Conservation (phyloP, 2,329 filamentous ascomycete genomes). For the Tolypocladium paradoxum region DNA sequence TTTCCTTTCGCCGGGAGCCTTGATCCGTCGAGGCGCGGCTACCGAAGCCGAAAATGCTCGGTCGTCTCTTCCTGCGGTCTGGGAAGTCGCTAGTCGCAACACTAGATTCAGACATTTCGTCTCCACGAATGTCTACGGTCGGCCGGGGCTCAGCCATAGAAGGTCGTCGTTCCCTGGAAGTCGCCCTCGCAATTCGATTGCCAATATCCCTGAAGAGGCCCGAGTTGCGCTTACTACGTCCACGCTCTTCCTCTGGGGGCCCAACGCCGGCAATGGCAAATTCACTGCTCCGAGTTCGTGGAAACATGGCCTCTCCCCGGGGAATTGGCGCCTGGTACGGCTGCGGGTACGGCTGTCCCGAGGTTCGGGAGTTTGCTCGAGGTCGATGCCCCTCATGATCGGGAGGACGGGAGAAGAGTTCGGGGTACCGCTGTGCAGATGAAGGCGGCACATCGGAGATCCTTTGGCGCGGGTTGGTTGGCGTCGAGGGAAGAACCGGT, state of each 20-base stretch:
- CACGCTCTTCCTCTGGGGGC: slow-evolving; percentile 24
- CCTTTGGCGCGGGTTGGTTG: slow-evolving; percentile 13
- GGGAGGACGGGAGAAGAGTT: slow-evolving; percentile 27
- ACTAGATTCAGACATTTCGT: slow-evolving; percentile 32
- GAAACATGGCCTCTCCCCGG: slow-evolving; percentile 18
- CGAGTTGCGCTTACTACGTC: slow-evolving; percentile 25
- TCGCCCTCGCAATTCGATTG: slow-evolving; percentile 26
- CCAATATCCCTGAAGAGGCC: slow-evolving; percentile 42
- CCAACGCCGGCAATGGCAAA: slow-evolving; percentile 24
- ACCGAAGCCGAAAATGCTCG: slow-evolving; percentile 26
- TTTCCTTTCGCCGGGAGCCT: not conserved
- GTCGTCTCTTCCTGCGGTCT: slow-evolving; percentile 25
- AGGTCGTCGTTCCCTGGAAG: slow-evolving; percentile 19
- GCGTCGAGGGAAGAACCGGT: slow-evolving; percentile 4
- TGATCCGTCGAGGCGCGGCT: slow-evolving; percentile 13
- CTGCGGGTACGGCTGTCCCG: slow-evolving; percentile 5
- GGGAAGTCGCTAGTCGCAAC: slow-evolving; percentile 24
- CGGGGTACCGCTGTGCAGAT: slow-evolving; percentile 37
- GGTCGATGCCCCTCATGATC: slow-evolving; percentile 3
- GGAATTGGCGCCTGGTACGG: slow-evolving; percentile 9
- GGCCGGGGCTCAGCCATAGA: slow-evolving; percentile 12
- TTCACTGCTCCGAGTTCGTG: slow-evolving; percentile 28
- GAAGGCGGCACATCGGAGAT: slow-evolving; percentile 35
- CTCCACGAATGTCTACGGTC: slow-evolving; percentile 16
- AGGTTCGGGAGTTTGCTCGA: slow-evolving; percentile 2